These are phyloP conservation scores for Boletus sp. DNA, from an alignment of 1,284 basidiomycete species.

Conservation along the genomic window DNA sequence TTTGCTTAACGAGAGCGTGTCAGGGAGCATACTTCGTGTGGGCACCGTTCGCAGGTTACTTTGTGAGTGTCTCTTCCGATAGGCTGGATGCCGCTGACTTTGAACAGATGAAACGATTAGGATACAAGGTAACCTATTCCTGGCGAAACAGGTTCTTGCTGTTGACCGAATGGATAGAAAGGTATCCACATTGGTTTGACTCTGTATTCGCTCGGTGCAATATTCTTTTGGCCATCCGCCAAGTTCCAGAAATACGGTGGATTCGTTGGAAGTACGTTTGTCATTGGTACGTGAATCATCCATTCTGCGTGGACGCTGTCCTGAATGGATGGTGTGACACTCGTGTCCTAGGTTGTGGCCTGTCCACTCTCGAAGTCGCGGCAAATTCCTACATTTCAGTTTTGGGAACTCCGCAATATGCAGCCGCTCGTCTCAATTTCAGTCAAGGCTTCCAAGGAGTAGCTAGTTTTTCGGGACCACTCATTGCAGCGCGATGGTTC, in stretches of 20 bases:
- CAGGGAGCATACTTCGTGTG: slow-evolving; percentile 68
- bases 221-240: slow-evolving; percentile 81
- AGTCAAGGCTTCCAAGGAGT: slow-evolving; percentile 82
- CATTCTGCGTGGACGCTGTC: not conserved
- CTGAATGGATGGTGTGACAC: not conserved
- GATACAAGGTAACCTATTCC: slow-evolving; percentile 49
- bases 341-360: slow-evolving; percentile 56
- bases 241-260: slow-evolving; percentile 65
- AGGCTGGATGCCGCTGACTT: slow-evolving; percentile 12
- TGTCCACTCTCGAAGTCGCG: slow-evolving; percentile 65
- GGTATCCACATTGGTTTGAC: slow-evolving; percentile 67
- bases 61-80: slow-evolving; percentile 37
- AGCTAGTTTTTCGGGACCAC: slow-evolving; percentile 73
- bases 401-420: slow-evolving; percentile 63
- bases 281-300: slow-evolving; percentile 44
- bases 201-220: slow-evolving; percentile 69
- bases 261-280: slow-evolving; percentile 70
- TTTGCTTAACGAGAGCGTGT: not conserved
- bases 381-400: slow-evolving; percentile 81
- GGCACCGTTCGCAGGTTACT: slow-evolving; percentile 54
- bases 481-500: slow-evolving; percentile 77
- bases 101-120: slow-evolving; percentile 50
- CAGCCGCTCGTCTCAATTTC: slow-evolving; percentile 76
- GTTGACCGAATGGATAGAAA: slow-evolving; percentile 36
- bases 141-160: not conserved